Evolutionary conservation across 768 basidiomycete species (phyloP), one percentile per base, ranked within the genome.

Genomic region (Leccinum obscurum): DNA sequence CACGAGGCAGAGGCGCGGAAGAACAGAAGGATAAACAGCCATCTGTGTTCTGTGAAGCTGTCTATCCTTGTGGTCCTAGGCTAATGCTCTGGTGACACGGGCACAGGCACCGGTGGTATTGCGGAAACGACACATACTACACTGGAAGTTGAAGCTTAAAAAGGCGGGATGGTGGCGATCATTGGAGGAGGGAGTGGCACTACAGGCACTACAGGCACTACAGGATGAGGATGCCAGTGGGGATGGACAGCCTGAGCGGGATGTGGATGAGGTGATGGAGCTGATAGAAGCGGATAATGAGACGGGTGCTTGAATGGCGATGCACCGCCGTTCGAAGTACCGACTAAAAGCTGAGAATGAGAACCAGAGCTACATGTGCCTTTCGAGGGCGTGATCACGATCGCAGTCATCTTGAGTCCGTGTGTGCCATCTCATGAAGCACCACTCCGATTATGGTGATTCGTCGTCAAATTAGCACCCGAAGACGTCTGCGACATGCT

Each of bases 81-180:
- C 17, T 41, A 17, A n/a, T 41, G 39, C 39, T 9, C 39, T 41
- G 17, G 39, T 3, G 39, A 41, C 17, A 41, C 17, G 1, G 17
- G 39, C 39, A 17, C 37, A 3, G 15, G 15, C 3, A 9, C 17
- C 3, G 17, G 7, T 7, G 62, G 52, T 71, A 70, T 34, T 50
- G 69, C 44, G 65, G 26, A 58, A 64, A 71, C 1, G 69, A 63
- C 26, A 71, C 49, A 24, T 66, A 70, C 53, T 66, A 70, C 53
- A 69, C 30, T 52, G 67, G 55, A n/a, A n/a, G n/a, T 17, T 54
- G 69, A 39, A 39, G 39, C 13, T 64, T 58, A 58, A 62, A 71
- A 9, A 22, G 64, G 28, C 8, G 66, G 6, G 20, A 66, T 58
- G 5, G 67, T n/a, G 8, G 39, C 30, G 9, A 70, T 32, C 2